A percentile compares a stretch with the other conserved stretches of the same genome.
Conservation (phyloP, 257 asterid genomes). For the Nicotiana tabacum region DNA sequence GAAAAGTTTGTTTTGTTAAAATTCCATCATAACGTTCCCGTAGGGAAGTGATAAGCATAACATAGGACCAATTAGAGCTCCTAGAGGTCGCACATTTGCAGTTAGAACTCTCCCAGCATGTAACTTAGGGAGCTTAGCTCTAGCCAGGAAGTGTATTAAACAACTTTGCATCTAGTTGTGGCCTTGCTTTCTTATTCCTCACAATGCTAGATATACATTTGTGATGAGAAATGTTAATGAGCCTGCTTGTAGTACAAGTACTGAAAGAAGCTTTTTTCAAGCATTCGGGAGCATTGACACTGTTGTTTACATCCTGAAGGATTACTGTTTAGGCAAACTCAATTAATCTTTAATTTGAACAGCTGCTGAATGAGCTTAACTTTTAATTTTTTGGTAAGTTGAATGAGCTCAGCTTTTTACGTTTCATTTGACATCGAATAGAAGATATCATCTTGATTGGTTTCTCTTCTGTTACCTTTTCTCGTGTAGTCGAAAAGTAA, state of each 20-base stretch:
- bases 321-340: not conserved
- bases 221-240: conserved; percentile 4
- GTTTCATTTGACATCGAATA: not conserved
- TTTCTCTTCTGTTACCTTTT: not conserved
- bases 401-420: not conserved
- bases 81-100: not conserved
- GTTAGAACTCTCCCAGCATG: not conserved
- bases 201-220: not conserved
- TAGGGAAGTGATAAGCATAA: not conserved
- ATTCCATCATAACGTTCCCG: not conserved
- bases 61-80: not conserved
- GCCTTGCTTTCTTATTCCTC: not conserved
- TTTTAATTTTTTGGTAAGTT: not conserved
- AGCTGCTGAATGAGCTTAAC: not conserved
- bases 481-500: not conserved
- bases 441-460: not conserved
- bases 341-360: not conserved
- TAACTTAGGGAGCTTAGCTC: not conserved
- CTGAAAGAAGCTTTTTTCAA: not conserved
- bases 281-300: not conserved
- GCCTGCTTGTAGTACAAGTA: not conserved
- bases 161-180: not conserved
- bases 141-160: not conserved
- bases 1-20: not conserved
- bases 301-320: not conserved